These are phyloP conservation scores for Exobasidium rhododendri DNA, from an alignment of 1,284 basidiomycete species.

Conservation along the genomic window DNA sequence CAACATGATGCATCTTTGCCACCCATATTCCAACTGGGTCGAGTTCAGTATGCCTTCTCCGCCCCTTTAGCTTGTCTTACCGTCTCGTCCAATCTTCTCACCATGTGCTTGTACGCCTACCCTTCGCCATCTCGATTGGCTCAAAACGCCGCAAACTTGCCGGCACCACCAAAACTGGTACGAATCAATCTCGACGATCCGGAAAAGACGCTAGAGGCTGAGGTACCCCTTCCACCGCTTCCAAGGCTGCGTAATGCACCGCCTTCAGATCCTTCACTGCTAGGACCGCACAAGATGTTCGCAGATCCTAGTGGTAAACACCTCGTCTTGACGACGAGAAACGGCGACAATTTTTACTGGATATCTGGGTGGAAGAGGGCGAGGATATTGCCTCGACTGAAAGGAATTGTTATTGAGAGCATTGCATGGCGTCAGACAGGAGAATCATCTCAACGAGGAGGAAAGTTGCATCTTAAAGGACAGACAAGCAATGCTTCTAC, in stretches of 20 bases:
- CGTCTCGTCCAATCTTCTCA: constrained; percentile 48
- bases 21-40: constrained; percentile 50
- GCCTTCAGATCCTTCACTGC: constrained; percentile 27
- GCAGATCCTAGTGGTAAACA: constrained; percentile 84
- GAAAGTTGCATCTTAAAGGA: background rate
- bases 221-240: constrained; percentile 37
- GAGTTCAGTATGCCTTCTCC: constrained; percentile 52
- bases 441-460: background rate
- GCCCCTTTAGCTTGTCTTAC: constrained; percentile 44
- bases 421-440: constrained; percentile 74
- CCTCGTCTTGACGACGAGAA: constrained; percentile 75
- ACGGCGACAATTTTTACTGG: constrained; percentile 89
- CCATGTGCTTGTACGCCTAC: constrained; percentile 46
- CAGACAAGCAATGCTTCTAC: constrained; percentile 1
- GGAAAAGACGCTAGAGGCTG: constrained; percentile 41
- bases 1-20: constrained; percentile 17
- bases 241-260: constrained; percentile 34
- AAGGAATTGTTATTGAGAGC: constrained; percentile 77
- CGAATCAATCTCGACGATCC: constrained; percentile 53
- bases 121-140: constrained; percentile 15
- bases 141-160: constrained; percentile 5
- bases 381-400: constrained; percentile 61
- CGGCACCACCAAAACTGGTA: constrained; percentile 36
- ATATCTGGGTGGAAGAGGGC: constrained; percentile 46
- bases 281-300: constrained; percentile 33